Conservation (phyloP, 345 rosid genomes). For the Bruguiera gymnorhiza region DNA sequence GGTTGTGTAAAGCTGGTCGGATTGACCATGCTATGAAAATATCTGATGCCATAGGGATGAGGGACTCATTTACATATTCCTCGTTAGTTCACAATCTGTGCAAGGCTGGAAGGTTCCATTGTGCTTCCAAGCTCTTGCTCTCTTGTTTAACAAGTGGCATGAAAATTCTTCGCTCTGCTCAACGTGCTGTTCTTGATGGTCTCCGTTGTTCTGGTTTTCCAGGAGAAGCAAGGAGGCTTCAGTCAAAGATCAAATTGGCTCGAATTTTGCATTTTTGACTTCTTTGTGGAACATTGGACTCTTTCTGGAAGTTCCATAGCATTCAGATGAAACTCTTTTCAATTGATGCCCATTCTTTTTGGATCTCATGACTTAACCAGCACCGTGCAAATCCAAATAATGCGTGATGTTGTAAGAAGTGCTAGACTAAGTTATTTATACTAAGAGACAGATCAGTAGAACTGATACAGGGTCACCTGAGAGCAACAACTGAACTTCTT, state of each 20-base stretch:
- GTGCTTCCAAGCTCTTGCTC: slow-evolving; percentile 65
- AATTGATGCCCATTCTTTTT: too few species aligned
- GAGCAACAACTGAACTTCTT: too few species aligned
- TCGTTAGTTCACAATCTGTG: slow-evolving; percentile 78
- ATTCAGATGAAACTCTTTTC: too few species aligned
- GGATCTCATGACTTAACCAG: too few species aligned
- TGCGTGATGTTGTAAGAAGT: too few species aligned
- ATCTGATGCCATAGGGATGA: slow-evolving; percentile 59
- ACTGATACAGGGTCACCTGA: too few species aligned
- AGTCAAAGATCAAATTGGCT: slow-evolving; percentile 46
- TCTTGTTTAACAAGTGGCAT: slow-evolving; percentile 59
- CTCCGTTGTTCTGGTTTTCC: slow-evolving; percentile 51
- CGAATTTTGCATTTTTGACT: slow-evolving; percentile 34
- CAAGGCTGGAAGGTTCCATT: slow-evolving; percentile 51
- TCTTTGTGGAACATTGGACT: not conserved
- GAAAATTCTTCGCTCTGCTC: slow-evolving; percentile 57
- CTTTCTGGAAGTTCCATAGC: not conserved
- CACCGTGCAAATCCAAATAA: too few species aligned
- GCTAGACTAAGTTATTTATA: too few species aligned
- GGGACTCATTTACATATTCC: slow-evolving; percentile 75
- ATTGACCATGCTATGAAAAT: slow-evolving; percentile 50
- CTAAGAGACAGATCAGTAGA: too few species aligned
- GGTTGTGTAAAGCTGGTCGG: slow-evolving; percentile 59
- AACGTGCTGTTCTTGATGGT: slow-evolving; percentile 65
- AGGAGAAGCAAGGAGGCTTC: slow-evolving; percentile 54